Percentiles rank a stretch among this genome's conserved stretches.
Evolutionary conservation across 2,329 filamentous ascomycete species (phyloP).

Genomic region (Trichocomaceae sp.): DNA sequence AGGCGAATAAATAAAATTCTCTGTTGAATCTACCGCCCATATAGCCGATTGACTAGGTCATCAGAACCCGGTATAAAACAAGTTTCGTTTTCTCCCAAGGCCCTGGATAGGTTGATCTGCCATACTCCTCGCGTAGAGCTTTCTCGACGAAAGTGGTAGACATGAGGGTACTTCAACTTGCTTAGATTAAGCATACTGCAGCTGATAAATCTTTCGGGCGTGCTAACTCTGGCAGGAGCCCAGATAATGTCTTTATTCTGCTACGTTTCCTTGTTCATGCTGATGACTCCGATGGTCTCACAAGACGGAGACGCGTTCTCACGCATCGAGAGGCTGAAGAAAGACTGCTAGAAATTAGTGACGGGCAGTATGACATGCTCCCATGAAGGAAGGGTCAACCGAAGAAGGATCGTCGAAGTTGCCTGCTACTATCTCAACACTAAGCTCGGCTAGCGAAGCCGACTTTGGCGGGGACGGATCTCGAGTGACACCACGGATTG

Average conservation of each 20-base stretch:
- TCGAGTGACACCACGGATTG: conserved; percentile 28
- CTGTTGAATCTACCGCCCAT: too few relatives aligned
- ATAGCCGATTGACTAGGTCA: too few relatives aligned
- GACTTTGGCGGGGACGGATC: conserved; percentile 21
- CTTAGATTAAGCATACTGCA: conserved; percentile 45
- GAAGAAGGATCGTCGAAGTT: conserved; percentile 24
- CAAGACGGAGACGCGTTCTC: background rate
- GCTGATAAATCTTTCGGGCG: conserved; percentile 42
- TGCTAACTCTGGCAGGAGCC: conserved; percentile 36
- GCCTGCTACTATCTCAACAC: conserved; percentile 25
- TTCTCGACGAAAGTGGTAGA: conserved; percentile 45
- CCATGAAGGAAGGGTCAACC: conserved; percentile 27
- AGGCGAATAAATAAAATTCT: background rate
- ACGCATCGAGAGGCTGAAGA: conserved; percentile 20
- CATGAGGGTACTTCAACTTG: conserved; percentile 37
- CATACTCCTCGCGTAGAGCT: conserved; percentile 42
- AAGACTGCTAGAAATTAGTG: conserved; percentile 40
- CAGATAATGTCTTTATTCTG: conserved; percentile 48
- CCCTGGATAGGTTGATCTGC: conserved; percentile 33
- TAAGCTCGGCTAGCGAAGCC: conserved; percentile 17
- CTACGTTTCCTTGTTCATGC: background rate
- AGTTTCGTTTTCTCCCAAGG: conserved; percentile 19
- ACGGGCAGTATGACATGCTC: conserved; percentile 49
- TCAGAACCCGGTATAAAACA: background rate
- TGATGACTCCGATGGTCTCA: background rate